Conservation (phyloP, 2,329 filamentous ascomycete species). For the Arthrobotrys pseudoclavata region DNA sequence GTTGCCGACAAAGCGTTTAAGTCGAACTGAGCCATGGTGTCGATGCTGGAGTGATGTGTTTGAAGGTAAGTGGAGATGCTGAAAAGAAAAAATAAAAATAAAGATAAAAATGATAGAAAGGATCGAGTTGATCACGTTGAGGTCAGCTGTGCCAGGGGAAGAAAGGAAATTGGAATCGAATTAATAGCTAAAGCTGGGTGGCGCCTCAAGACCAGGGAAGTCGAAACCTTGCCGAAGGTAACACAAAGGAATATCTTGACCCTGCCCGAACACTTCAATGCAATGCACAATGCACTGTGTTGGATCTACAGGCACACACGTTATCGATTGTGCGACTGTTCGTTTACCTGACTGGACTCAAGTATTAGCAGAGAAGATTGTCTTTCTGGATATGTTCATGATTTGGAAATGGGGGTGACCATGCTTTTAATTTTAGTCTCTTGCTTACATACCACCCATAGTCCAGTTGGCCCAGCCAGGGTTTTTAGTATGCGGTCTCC, state of each 20-base stretch:
- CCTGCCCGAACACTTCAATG: background rate
- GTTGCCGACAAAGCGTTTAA: conserved; percentile 7
- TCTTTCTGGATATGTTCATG: background rate
- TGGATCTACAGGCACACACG: conserved; percentile 1
- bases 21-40: conserved; percentile 36
- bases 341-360: too few relatives aligned
- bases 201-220: background rate
- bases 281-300: background rate
- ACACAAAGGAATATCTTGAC: conserved; percentile 1
- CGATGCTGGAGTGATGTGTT: background rate
- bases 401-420: background rate
- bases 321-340: background rate
- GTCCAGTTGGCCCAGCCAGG: background rate
- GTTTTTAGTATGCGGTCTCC: background rate
- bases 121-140: background rate
- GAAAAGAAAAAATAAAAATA: background rate
- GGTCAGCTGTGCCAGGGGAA: background rate
- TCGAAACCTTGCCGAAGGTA: conserved; percentile 6
- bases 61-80: background rate
- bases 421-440: conserved; percentile 1
- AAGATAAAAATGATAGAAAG: background rate
- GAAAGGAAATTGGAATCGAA: background rate
- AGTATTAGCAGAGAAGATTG: background rate
- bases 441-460: background rate
- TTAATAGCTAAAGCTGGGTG: background rate